Evolutionary conservation across 352 stramenopile species (phyloP).

Genomic region (Pythium apleroticum): DNA sequence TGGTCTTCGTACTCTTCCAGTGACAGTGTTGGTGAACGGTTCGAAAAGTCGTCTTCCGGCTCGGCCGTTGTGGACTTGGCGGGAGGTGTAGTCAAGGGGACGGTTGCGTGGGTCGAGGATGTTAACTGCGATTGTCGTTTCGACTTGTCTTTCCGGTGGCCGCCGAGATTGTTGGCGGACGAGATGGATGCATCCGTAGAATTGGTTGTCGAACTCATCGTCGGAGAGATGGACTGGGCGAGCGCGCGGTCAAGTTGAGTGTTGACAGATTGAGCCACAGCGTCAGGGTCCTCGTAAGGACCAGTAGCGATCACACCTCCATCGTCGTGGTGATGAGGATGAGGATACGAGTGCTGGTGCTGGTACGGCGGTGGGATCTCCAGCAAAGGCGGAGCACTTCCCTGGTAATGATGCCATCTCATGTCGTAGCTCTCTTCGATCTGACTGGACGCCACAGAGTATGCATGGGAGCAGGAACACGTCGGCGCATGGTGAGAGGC

Average conservation of each 20-base stretch:
- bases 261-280: not conserved
- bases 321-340: not conserved
- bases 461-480: slow-evolving; percentile 13
- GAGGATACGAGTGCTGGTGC: not conserved
- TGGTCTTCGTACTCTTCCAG: slow-evolving; percentile 60
- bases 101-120: not conserved
- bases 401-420: slow-evolving; percentile 18
- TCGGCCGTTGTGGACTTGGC: not conserved
- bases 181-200: slow-evolving; percentile 14
- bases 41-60: not conserved
- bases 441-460: slow-evolving; percentile 9
- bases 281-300: not conserved
- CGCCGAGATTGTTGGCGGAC: slow-evolving; percentile 13
- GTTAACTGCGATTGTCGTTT: not conserved
- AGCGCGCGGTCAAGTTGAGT: slow-evolving; percentile 3
- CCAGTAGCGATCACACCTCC: not conserved
- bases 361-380: slow-evolving; percentile 8
- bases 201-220: slow-evolving; percentile 18
- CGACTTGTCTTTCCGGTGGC: not conserved
- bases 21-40: slow-evolving; percentile 8
- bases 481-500: not conserved
- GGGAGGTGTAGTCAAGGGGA: not conserved
- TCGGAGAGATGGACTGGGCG: slow-evolving; percentile 11
- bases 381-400: slow-evolving; percentile 8
- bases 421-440: not conserved